Evolutionary conservation across 305 asterid genomes (phyloP), one percentile per base, ranked within the genome.

Genomic region (Fraxinus baroniana): DNA sequence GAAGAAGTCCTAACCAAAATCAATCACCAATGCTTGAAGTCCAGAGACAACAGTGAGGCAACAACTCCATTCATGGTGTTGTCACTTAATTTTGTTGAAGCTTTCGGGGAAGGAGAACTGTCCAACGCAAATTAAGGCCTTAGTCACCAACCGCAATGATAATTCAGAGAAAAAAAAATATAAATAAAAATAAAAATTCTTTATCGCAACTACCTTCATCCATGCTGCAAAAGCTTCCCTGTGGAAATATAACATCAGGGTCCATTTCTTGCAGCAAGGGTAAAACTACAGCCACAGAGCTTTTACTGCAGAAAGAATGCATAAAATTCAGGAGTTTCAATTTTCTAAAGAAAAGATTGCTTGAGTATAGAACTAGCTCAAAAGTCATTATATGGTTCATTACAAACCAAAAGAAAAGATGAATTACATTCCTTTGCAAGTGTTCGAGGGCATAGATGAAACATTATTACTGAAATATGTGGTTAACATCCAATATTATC

Each of bases 81-180:
- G 36, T 83, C 88, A 9, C 76, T 78, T 77, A 78, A 77, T 83
- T 89, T 82, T 87, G 85, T 78, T 80, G 96, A 81, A 83, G 86
- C 89, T 88, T 88, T 83, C 92, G 93, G 60, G 89, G 92, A 85
- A 86, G 89, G 83, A 91, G 90, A 87, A 90, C 98, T 94, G 87
- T 75, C 87, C 64, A 83, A 82, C 74, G 83, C 76, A 87, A 86
- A 81, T 72, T 26, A 83, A 55, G 7, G 78, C 60, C 26, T 9
- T 7, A 39, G 81, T 83, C 72, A 78, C 55, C 49, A 44, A 35
- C 26, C 6, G 64, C 60, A 15, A 49, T 73, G 46, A 44, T 66
- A 15, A 62, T 77, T 39, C 28, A 37, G 18, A 10, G 49, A 41
- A 41, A 41, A 39, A 41, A 36, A n/a, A n/a, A n/a, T n/a, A n/a